Evolutionary conservation across 2,329 filamentous ascomycete species (phyloP).

Genomic region (Coniochaeta hoffmannii): DNA sequence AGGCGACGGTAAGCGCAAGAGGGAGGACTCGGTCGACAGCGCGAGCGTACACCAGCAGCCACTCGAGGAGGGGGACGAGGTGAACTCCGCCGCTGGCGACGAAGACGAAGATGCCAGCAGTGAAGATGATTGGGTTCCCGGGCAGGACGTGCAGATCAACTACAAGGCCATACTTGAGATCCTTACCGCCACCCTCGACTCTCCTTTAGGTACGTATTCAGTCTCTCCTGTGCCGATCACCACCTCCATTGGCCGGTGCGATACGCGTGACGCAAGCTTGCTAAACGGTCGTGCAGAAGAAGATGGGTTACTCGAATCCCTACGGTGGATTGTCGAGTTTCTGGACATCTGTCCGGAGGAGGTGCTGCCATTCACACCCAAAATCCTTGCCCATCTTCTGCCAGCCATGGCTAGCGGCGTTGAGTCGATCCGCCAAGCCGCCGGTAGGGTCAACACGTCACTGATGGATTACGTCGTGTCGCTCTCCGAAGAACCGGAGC

Average conservation of each 20-base stretch:
- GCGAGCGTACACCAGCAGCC: conserved; percentile 51
- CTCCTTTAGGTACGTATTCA: conserved; percentile 57
- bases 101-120: conserved; percentile 54
- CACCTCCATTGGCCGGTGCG: conserved; percentile 5
- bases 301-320: conserved; percentile 81
- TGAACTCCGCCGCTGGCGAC: conserved; percentile 48
- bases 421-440: conserved; percentile 81
- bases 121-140: conserved; percentile 94
- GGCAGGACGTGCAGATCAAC: conserved; percentile 93
- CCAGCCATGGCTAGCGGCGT: conserved; percentile 90
- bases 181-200: conserved; percentile 79
- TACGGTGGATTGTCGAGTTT: conserved; percentile 94
- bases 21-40: conserved; percentile 62
- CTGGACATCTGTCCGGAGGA: conserved; percentile 97
- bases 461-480: conserved; percentile 93
- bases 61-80: conserved; percentile 53
- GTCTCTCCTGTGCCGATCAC: conserved; percentile 1
- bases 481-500: conserved; percentile 62
- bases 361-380: conserved; percentile 88
- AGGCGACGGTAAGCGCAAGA: conserved; percentile 60
- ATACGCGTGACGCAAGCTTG: not conserved
- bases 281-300: conserved; percentile 53
- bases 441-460: conserved; percentile 80
- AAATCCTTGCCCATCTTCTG: conserved; percentile 82
- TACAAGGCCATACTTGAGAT: conserved; percentile 89